phyloP scores from a whole-genome alignment of 208 protist species.

The Blechomonas ayalai region DNA sequence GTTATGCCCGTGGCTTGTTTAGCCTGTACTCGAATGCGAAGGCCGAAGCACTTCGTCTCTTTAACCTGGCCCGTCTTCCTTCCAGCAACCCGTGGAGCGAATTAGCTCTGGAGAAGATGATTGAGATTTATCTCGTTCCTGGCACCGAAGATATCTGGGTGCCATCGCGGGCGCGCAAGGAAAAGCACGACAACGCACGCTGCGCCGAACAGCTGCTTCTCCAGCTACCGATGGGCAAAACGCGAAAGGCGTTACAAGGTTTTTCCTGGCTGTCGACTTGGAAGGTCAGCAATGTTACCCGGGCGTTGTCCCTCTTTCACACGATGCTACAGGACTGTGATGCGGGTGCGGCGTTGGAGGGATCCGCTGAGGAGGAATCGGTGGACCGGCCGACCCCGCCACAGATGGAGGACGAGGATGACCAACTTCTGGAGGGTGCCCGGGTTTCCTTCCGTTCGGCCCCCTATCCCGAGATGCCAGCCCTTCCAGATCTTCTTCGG shows the following conservation, averaged over 20 bases:
- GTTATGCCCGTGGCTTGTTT: slow-evolving; percentile 84
- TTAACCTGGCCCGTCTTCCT: slow-evolving; percentile 83
- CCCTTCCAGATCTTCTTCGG: slow-evolving; percentile 32
- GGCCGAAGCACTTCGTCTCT: slow-evolving; percentile 79
- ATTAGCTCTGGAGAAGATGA: slow-evolving; percentile 84
- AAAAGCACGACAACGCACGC: slow-evolving; percentile 52
- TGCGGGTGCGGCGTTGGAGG: not conserved
- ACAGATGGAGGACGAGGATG: slow-evolving; percentile 43
- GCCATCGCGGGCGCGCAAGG: slow-evolving; percentile 25
- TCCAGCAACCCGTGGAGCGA: slow-evolving; percentile 77
- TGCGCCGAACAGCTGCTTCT: slow-evolving; percentile 81
- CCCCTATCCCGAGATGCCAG: slow-evolving; percentile 4
- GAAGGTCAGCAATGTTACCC: too few species aligned
- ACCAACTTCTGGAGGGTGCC: slow-evolving; percentile 22
- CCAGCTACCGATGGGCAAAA: slow-evolving; percentile 51
- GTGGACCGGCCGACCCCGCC: slow-evolving; percentile 3
- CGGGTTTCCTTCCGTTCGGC: slow-evolving; percentile 6
- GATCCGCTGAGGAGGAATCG: not conserved
- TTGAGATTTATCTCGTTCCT: slow-evolving; percentile 92
- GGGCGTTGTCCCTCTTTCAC: too few species aligned
- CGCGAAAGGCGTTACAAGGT: slow-evolving; percentile 62
- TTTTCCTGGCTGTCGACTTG: slow-evolving; percentile 72
- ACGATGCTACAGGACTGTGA: too few species aligned
- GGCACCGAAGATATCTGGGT: slow-evolving; percentile 78
- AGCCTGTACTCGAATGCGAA: slow-evolving; percentile 64